phyloP scores from a whole-genome alignment of 1,284 basidiomycete genomes.

The Moesziomyces aphidis region DNA sequence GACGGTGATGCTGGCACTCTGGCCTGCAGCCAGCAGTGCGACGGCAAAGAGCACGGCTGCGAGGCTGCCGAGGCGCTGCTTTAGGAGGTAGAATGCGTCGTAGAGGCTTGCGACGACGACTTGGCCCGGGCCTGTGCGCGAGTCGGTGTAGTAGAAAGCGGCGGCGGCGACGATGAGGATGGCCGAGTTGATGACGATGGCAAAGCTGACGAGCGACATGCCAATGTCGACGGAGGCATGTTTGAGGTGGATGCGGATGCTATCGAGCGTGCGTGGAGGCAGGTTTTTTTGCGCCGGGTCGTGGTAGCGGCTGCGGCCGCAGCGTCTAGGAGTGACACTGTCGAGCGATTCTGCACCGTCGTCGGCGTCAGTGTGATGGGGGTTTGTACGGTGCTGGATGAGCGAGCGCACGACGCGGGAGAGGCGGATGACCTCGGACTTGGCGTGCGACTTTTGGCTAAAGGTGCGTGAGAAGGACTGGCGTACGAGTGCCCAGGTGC shows the following conservation, averaged over 20 bases:
- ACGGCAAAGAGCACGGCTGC: conserved; percentile 64
- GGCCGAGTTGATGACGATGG: conserved; percentile 84
- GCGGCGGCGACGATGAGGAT: conserved; percentile 74
- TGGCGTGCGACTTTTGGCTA: conserved; percentile 12
- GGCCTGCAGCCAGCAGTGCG: conserved; percentile 76
- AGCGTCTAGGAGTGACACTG: neutral
- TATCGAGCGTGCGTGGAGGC: conserved; percentile 28
- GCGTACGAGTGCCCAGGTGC: conserved; percentile 12
- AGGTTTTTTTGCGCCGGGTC: conserved; percentile 8
- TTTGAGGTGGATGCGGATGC: conserved; percentile 55
- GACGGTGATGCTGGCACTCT: conserved; percentile 91
- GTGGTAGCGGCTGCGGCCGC: neutral
- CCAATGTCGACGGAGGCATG: conserved; percentile 66
- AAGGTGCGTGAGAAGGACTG: conserved; percentile 13
- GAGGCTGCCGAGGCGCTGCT: conserved; percentile 41
- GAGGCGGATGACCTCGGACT: conserved; percentile 19
- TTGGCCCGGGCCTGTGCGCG: conserved; percentile 19
- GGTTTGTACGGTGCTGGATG: conserved; percentile 11
- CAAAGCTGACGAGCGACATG: conserved; percentile 64
- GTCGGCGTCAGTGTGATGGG: neutral
- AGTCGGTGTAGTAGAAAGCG: conserved; percentile 63
- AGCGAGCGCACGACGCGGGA: conserved; percentile 21
- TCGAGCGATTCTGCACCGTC: conserved; percentile 8
- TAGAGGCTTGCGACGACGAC: conserved; percentile 60
- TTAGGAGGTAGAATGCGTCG: conserved; percentile 61